phyloP scores from a whole-genome alignment of 495 filamentous ascomycete species.

The Annulohypoxylon stygium region DNA sequence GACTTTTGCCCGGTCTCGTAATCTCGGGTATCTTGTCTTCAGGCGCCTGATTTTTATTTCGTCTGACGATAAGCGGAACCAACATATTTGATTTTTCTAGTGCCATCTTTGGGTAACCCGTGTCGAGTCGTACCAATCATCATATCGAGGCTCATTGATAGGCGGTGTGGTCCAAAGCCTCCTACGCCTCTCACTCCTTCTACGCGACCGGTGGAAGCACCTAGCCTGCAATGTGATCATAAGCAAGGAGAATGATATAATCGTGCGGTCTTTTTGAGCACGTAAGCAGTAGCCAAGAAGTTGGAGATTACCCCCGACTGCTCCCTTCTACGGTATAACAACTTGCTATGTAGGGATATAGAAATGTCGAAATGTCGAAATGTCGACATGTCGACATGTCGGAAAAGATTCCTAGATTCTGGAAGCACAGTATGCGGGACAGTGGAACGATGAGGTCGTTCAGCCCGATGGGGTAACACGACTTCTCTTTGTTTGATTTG shows the following conservation, averaged over 20 bases:
- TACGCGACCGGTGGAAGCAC: background rate
- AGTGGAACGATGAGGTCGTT: background rate
- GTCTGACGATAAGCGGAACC: slow-evolving; percentile 19
- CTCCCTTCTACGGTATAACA: background rate
- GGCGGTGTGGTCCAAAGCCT: slow-evolving; percentile 16
- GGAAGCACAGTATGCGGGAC: slow-evolving; percentile 32
- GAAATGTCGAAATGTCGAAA: background rate
- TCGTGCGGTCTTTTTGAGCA: background rate
- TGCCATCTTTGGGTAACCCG: background rate
- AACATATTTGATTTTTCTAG: background rate
- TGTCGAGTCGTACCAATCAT: slow-evolving; percentile 9
- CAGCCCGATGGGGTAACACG: slow-evolving; percentile 26
- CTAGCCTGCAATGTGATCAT: background rate
- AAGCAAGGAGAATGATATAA: slow-evolving; percentile 1
- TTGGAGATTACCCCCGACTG: background rate
- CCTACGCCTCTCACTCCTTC: background rate
- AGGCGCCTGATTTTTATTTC: background rate
- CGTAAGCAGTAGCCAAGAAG: background rate
- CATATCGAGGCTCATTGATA: background rate
- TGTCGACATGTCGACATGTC: background rate
- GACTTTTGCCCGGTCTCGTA: slow-evolving; percentile 17
- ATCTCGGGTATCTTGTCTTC: slow-evolving; percentile 24
- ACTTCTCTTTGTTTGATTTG: slow-evolving; percentile 10
- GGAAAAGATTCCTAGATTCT: slow-evolving; percentile 21
- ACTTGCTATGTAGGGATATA: background rate